These are phyloP conservation scores for Kickxella alabastrina DNA, from an alignment of 192 early-diverging fungal genomes.

Conservation along the genomic window DNA sequence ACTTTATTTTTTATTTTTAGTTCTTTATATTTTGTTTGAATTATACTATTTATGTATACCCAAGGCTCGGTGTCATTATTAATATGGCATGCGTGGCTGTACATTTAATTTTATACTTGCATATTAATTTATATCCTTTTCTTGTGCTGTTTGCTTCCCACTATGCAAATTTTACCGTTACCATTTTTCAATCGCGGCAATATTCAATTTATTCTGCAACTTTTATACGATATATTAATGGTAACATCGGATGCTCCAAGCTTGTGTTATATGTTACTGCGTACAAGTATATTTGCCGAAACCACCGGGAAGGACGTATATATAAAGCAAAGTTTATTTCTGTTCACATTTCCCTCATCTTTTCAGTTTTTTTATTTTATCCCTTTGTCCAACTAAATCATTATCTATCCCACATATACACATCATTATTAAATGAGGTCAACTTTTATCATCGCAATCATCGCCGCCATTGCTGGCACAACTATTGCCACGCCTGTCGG, in stretches of 20 bases:
- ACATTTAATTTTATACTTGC: too few species aligned
- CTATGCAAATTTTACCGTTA: too few species aligned
- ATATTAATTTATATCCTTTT: too few species aligned
- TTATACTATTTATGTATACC: too few species aligned
- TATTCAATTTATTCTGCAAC: neutral
- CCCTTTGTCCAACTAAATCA: neutral
- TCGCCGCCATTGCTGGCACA: neutral
- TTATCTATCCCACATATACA: neutral
- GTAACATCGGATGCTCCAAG: neutral
- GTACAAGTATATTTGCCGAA: neutral
- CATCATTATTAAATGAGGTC: slow-evolving; percentile 7
- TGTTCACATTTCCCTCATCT: neutral
- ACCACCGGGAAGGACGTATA: neutral
- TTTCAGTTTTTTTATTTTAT: neutral
- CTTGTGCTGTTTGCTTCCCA: too few species aligned
- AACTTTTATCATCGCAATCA: slow-evolving; percentile 5
- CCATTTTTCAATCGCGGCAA: too few species aligned
- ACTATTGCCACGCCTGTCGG: slow-evolving; percentile 5
- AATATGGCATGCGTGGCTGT: too few species aligned
- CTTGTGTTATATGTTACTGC: neutral
- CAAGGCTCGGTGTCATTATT: too few species aligned
- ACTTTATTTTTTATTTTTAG: too few species aligned
- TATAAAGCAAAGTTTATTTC: neutral
- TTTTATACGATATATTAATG: neutral
- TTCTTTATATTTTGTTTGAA: too few species aligned